Base-by-base conservation (phyloP, 2,329 filamentous ascomycete species). In the Aspergillus unguis region DNA sequence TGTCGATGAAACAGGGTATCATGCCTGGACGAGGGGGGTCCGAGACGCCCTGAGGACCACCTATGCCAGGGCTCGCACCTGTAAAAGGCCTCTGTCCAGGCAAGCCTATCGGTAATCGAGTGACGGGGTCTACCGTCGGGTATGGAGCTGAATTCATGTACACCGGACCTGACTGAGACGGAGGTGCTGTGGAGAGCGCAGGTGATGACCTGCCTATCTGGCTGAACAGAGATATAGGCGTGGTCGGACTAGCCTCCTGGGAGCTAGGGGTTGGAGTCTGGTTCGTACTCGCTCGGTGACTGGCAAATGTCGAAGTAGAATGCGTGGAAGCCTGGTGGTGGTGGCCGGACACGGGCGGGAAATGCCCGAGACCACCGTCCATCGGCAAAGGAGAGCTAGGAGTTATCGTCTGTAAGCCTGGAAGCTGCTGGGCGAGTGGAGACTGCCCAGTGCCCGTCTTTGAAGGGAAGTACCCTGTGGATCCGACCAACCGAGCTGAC, bases 1-100 rank as follows among this genome's bases (percentile, higher is more conserved):
- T 51, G 47, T 75, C 72, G 43, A 74, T 47, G 6, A 69, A 62
- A 17, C 71, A 67, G 4, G 69, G 71, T 45, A 75, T 73, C 60
- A 71, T 65, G 26, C 62, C 64, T 11, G 58, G 51, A 5, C 55
- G 50, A 10, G 58, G 54, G 4, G 57, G 56, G 7, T 53, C 53
- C 6, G 58, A 25, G 7, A 59, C n/a, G 6, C 6, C 8, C n/a
- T 38, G 53, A 28, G 60, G 42, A 28, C 51, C 52, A 9, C 52
- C 48, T 41, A 52, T 40, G 6, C 53, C 48, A 10, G 58, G 26
- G 23, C 47, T 33, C 29, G 63, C 62, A 23, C 67, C 63, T 0
- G 56, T 53, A 6, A 54, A 45, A 43, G 51, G 53, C 26, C 60
- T 60, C 5, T 60, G 56, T 5, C 55, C 58, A 37, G 57, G 58